Conservation (phyloP, 305 asterid species). For the Fraxinus xanthoxyloides region DNA sequence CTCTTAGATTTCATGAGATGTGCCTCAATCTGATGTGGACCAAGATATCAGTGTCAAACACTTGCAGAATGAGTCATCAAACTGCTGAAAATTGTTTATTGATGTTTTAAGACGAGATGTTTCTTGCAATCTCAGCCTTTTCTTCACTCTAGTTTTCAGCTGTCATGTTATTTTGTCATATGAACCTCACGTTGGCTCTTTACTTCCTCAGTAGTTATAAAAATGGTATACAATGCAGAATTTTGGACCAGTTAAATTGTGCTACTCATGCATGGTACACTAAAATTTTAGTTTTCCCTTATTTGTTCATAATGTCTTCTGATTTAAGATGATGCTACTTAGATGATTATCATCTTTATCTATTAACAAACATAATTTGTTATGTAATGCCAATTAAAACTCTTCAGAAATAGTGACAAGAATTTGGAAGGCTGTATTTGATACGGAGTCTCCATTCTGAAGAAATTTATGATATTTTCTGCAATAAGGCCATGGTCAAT, state of each 20-base stretch:
- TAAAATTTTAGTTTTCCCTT: background rate
- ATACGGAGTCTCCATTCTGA: background rate
- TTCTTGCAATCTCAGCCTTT: background rate
- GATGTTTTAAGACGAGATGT: background rate
- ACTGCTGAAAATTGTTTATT: background rate
- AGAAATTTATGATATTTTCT: background rate
- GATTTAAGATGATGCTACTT: background rate
- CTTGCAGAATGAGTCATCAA: background rate
- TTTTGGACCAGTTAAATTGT: background rate
- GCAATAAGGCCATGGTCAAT: background rate
- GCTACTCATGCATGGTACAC: background rate
- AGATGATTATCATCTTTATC: background rate
- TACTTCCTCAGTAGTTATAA: background rate
- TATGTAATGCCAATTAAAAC: background rate
- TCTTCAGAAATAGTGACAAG: background rate
- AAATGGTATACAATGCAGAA: background rate
- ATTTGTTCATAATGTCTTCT: background rate
- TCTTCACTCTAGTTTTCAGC: background rate
- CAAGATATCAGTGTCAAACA: background rate
- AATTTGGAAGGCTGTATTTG: background rate
- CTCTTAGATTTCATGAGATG: background rate
- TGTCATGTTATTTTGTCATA: background rate
- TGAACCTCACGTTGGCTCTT: background rate
- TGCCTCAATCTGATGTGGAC: background rate
- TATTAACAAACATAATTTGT: background rate